Base-by-base conservation (phyloP, 805 yeast species). In the Sugiyamaella marilandica region DNA sequence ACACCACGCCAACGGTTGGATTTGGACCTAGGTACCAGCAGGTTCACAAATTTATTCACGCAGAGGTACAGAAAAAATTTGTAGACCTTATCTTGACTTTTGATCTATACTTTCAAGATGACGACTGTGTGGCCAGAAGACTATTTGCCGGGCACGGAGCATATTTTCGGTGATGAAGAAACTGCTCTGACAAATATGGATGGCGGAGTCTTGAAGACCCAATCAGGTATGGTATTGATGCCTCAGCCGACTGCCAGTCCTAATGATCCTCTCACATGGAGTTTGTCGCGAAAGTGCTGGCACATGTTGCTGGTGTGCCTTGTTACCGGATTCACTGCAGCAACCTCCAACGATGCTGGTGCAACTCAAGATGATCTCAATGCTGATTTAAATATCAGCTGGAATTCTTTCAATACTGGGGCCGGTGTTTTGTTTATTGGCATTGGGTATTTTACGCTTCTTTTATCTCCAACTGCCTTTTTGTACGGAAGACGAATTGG, bases 361-460 rank as follows among this genome's bases (percentile, higher is more conserved):
- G 75, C 89, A 1, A 76, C 84, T 5, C 89, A 84, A 60, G 87
- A 83, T 56, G 77, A 82, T 1, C 69, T 85, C 58, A 81, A 83
- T 57, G 81, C 74, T 53, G 68, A 73, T n/a, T 82, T 82, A 59
- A 83, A 79, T 13, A 82, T 85, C 57, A 74, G 85, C 5, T 84
- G 82, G 63, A 80, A 75, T 58, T 69, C 84, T 9, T 84, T 85
- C 84, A 85, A 85, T 65, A 80, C 87, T 0, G 92, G 91, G 51
- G 90, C 91, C 1, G 92, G 94, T 57, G 87, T 85, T 24, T 69
- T 86, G 47, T 85, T 85, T 65, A 68, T 82, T 18, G 81, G 85
- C 36, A 84, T 86, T 55, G 92, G 86, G 0, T 75, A 81, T 67
- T 79, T 81, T 34, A 78, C 87, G 1, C 71, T 84, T 24, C 66